These are phyloP conservation scores for Chamaecyparis obtusa DNA, from an alignment of 75 land plant species.

Conservation along the genomic window DNA sequence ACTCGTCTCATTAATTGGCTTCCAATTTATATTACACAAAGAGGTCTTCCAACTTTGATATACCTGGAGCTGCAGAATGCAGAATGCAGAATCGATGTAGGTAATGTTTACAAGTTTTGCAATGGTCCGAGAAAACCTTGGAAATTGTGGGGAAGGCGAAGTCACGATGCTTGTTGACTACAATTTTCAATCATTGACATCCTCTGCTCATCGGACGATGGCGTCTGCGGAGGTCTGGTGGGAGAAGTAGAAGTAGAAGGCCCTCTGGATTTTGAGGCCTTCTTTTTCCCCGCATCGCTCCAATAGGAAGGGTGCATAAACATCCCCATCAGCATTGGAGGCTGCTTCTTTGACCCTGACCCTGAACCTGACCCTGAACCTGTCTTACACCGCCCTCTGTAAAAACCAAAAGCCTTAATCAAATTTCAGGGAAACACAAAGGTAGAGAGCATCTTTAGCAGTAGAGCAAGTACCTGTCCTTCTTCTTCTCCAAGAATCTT, in stretches of 20 bases:
- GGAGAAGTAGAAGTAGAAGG: too few species aligned
- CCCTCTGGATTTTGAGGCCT: background rate
- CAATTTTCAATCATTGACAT: background rate
- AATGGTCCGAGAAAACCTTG: too few species aligned
- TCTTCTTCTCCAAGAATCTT: conserved; percentile 48
- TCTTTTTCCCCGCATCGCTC: background rate
- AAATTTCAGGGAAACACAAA: background rate
- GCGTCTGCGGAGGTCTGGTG: background rate
- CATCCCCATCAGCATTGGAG: conserved; percentile 2
- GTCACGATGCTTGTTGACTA: too few species aligned
- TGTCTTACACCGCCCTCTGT: background rate
- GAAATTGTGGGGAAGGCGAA: too few species aligned
- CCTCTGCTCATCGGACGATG: background rate
- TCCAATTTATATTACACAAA: too few species aligned
- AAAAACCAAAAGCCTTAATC: background rate
- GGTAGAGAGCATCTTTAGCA: too few species aligned
- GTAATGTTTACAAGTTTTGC: too few species aligned
- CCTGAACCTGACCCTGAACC: background rate
- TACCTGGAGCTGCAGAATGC: too few species aligned
- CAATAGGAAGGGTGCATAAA: conserved; percentile 1
- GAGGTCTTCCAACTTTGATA: too few species aligned
- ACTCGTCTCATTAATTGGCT: too few species aligned
- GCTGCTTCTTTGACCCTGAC: background rate
- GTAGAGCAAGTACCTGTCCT: conserved; percentile 45
- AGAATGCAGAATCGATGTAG: too few species aligned